Evolutionary conservation across 2,329 filamentous ascomycete species (phyloP), one percentile per base, ranked within the genome.

Genomic region (Shiraia bambusicola): DNA sequence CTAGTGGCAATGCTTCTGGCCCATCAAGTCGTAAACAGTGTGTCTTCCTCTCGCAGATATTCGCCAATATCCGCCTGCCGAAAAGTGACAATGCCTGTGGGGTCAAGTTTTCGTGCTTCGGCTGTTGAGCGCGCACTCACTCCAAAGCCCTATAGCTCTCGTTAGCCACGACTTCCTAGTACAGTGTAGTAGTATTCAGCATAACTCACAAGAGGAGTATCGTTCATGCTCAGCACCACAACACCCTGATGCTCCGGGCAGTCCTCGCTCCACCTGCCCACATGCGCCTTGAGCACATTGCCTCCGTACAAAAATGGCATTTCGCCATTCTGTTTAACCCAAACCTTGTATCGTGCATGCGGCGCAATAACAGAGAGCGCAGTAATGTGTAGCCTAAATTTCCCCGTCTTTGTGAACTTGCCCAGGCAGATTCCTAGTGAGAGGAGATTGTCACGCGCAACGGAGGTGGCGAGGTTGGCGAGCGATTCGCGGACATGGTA

Each of bases 241-340:
- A 95, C 85, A 29, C 93, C 93, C 59, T 90, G 85, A 71, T 97
- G 91, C 72, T 95, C 90, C 0, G 92, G 91, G 59, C 87, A 91
- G 74, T 97, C 92, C 62, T 95, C 90, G 28, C 83, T 87, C 84
- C 87, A 92, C 48, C 90, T 75, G 14, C 88, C 88, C 13, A 93
- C 81, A 67, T 90, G 86, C 24, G 85, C 86, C 69, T 88, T 88
- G 56, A 94, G 82, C 37, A 95, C 78, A 69, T 97, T 91, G 42
- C 88, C 88, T 38, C 93, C 93, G 71, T 97, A 98, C 33, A 98
- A 74, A 69, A 95, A 97, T 1, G 93, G 92, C 90, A 96, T 95
- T 63, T 94, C 91, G 55, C 93, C 93, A 72, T 97, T 97, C 45
- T 84, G 81, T 72, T 94, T 94, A 56, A 98, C 85, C 90, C 91